phyloP scores from a whole-genome alignment of 1,139 yeast genomes.

The Lodderomyces pseudojiufengensis region DNA sequence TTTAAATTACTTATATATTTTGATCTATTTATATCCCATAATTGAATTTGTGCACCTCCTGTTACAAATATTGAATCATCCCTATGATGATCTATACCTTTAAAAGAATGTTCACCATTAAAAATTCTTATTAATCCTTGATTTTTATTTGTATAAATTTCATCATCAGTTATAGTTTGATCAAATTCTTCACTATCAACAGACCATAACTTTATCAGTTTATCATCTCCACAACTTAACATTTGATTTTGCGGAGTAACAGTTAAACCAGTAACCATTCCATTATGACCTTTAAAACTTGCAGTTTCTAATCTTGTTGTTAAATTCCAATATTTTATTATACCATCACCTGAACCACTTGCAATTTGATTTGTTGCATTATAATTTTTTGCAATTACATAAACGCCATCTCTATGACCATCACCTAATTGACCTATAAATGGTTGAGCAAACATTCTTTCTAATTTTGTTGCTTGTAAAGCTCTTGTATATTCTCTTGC shows the following conservation, averaged over 20 bases:
- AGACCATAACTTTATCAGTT: constrained; percentile 83
- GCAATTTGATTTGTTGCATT: constrained; percentile 71
- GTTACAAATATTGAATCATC: constrained; percentile 76
- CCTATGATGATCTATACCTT: constrained; percentile 82
- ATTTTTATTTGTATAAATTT: constrained; percentile 25
- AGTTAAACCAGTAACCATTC: constrained; percentile 82
- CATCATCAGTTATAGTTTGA: constrained; percentile 30
- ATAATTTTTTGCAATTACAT: constrained; percentile 78
- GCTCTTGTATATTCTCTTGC: constrained; percentile 97
- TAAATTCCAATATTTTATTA: constrained; percentile 89
- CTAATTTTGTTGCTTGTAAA: constrained; percentile 89
- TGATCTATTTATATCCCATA: constrained; percentile 85
- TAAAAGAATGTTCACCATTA: constrained; percentile 80
- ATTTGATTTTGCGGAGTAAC: constrained; percentile 65
- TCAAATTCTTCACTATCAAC: constrained; percentile 43
- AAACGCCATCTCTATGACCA: constrained; percentile 97
- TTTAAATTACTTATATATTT: constrained; percentile 73
- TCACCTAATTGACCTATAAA: constrained; percentile 91
- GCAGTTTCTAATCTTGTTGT: constrained; percentile 67
- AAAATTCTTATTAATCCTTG: constrained; percentile 68
- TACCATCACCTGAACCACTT: constrained; percentile 93
- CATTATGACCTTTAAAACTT: constrained; percentile 85
- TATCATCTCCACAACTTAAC: constrained; percentile 88
- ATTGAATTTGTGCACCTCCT: constrained; percentile 83
- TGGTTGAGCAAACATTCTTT: constrained; percentile 96